A percentile compares a stretch with the other conserved stretches of the same genome.
These are phyloP conservation scores for Ogataea saltuana DNA, from an alignment of 805 yeast genomes.

Conservation along the genomic window DNA sequence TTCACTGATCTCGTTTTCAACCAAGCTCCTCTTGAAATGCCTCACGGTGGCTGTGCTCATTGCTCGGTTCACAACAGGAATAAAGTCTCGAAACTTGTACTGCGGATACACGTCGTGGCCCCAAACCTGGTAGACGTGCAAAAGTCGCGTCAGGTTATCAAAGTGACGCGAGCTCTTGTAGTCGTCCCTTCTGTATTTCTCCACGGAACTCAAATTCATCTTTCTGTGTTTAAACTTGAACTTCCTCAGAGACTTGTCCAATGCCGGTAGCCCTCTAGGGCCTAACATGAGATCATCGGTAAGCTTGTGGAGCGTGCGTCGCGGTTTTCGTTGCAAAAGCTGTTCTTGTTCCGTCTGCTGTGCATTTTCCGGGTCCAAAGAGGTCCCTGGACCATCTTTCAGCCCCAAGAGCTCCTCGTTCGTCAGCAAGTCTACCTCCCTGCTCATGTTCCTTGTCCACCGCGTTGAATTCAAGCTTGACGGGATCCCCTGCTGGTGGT, in stretches of 20 bases:
- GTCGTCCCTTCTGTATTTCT: constrained; percentile 17
- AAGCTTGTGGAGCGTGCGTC: constrained; percentile 43
- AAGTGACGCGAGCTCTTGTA: constrained; percentile 44
- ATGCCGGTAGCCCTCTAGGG: constrained; percentile 55
- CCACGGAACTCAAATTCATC: constrained; percentile 29
- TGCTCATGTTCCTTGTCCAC: background rate
- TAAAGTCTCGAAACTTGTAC: constrained; percentile 72
- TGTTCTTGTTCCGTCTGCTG: constrained; percentile 1
- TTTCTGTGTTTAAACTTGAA: constrained; percentile 35
- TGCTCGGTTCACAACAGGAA: constrained; percentile 50
- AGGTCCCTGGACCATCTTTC: constrained; percentile 12
- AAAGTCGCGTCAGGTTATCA: constrained; percentile 48
- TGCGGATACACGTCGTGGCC: constrained; percentile 77
- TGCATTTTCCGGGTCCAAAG: background rate
- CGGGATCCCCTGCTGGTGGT: no score
- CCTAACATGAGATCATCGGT: constrained; percentile 53
- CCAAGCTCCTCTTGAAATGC: constrained; percentile 41
- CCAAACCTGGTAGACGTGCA: constrained; percentile 69
- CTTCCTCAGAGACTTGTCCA: constrained; percentile 40
- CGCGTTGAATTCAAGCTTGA: no score
- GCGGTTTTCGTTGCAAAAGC: constrained; percentile 18
- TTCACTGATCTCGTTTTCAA: constrained; percentile 39
- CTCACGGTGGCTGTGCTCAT: constrained; percentile 46
- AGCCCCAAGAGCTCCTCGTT: constrained; percentile 34
- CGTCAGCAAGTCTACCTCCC: constrained; percentile 23